Conservation (phyloP, 2,329 filamentous ascomycete genomes). For the Waltergamsia citrina region DNA sequence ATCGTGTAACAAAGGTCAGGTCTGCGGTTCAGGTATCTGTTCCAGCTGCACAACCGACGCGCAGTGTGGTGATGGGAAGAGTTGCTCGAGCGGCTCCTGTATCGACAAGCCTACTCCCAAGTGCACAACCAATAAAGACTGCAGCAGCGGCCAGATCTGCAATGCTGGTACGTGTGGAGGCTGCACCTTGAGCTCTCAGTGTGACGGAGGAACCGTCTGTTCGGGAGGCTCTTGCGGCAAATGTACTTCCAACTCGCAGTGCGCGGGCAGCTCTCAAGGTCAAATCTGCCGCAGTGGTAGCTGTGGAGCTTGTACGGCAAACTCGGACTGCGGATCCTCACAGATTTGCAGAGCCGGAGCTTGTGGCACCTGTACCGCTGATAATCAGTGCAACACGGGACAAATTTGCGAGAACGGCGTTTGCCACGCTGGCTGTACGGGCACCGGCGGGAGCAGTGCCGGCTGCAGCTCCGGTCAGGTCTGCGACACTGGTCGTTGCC, state of each 20-base stretch:
- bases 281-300: not conserved
- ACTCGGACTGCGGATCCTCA: slow-evolving; percentile 3
- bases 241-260: slow-evolving; percentile 4
- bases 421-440: slow-evolving; percentile 3
- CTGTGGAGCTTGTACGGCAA: not conserved
- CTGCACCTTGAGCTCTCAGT: not conserved
- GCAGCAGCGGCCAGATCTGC: slow-evolving; percentile 7
- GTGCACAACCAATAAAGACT: slow-evolving; percentile 4
- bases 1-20: slow-evolving; percentile 6
- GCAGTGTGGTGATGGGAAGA: slow-evolving; percentile 3
- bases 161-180: not conserved
- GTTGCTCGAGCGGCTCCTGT: slow-evolving; percentile 5
- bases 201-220: slow-evolving; percentile 6
- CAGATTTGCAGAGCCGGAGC: slow-evolving; percentile 5
- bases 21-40: slow-evolving; percentile 5
- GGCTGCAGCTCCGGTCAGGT: slow-evolving; percentile 5
- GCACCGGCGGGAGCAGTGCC: too few species aligned
- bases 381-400: slow-evolving; percentile 4
- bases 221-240: slow-evolving; percentile 3
- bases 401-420: slow-evolving; percentile 5
- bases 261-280: not conserved
- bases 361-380: slow-evolving; percentile 5
- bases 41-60: slow-evolving; percentile 4
- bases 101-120: slow-evolving; percentile 3
- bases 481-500: slow-evolving; percentile 2